Conservation (phyloP, 805 yeast genomes). For the Lipomyces anomalus region DNA sequence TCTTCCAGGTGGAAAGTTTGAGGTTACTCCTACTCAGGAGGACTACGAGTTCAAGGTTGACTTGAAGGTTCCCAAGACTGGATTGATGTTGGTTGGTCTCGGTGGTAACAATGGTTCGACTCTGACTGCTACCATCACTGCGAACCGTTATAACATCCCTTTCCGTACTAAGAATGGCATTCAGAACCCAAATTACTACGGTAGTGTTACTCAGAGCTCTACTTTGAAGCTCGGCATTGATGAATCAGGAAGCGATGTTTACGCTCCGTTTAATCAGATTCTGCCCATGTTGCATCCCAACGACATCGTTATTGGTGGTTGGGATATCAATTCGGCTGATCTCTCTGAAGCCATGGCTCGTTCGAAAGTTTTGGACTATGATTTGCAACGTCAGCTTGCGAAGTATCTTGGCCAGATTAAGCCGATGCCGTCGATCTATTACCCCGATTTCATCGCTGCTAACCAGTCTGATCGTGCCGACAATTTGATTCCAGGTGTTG, state of each 20-base stretch:
- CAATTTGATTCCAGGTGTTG: slow-evolving; percentile 64
- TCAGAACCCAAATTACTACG: slow-evolving; percentile 75
- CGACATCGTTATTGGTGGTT: slow-evolving; percentile 84
- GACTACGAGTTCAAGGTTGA: slow-evolving; percentile 85
- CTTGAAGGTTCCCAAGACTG: slow-evolving; percentile 74
- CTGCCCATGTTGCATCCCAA: slow-evolving; percentile 87
- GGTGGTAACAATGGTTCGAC: slow-evolving; percentile 98
- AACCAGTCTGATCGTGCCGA: slow-evolving; percentile 91
- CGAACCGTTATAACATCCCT: slow-evolving; percentile 70
- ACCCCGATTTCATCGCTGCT: slow-evolving; percentile 94
- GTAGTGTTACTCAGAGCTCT: slow-evolving; percentile 90
- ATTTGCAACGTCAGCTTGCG: slow-evolving; percentile 69
- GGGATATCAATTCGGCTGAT: slow-evolving; percentile 80
- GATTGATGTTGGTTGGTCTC: slow-evolving; percentile 76
- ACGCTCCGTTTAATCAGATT: slow-evolving; percentile 84
- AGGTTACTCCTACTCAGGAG: slow-evolving; percentile 63
- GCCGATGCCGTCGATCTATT: slow-evolving; percentile 83
- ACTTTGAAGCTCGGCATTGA: slow-evolving; percentile 88
- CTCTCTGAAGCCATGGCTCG: slow-evolving; percentile 75
- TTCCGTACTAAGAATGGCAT: slow-evolving; percentile 81
- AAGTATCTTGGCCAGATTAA: slow-evolving; percentile 53
- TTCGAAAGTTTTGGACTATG: slow-evolving; percentile 80
- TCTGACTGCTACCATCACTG: slow-evolving; percentile 73
- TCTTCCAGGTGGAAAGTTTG: slow-evolving; percentile 33
- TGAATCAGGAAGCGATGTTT: slow-evolving; percentile 72